Conservation (phyloP, 192 early-diverging fungal genomes). For the Podila epicladia region DNA sequence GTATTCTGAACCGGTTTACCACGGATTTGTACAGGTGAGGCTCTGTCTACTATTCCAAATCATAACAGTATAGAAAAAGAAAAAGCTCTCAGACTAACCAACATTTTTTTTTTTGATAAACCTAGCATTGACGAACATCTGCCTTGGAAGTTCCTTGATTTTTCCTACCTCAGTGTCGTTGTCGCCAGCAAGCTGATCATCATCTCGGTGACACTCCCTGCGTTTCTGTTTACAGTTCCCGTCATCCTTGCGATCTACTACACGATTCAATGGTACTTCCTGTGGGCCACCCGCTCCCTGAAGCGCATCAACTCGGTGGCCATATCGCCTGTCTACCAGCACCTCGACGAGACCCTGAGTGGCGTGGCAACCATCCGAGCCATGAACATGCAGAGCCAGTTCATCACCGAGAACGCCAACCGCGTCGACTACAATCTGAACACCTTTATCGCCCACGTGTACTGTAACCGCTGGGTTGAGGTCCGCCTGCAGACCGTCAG, state of each 20-base stretch:
- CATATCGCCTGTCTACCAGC: constrained; percentile 37
- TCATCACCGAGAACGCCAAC: constrained; percentile 29
- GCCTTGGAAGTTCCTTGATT: constrained; percentile 53
- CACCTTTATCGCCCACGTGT: constrained; percentile 13
- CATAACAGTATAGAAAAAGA: neutral
- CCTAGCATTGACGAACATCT: constrained; percentile 38
- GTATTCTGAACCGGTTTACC: no score
- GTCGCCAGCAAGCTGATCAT: constrained; percentile 33
- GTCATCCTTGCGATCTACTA: constrained; percentile 13
- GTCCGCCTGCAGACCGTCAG: constrained; percentile 76
- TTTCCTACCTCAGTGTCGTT: constrained; percentile 1
- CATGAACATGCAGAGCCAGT: constrained; percentile 28
- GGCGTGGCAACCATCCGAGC: constrained; percentile 41
- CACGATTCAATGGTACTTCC: constrained; percentile 16
- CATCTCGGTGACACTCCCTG: constrained; percentile 52
- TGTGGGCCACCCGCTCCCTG: constrained; percentile 38
- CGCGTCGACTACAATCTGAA: constrained; percentile 68
- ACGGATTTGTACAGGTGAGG: no score
- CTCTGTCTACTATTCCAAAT: no score
- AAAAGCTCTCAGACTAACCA: neutral
- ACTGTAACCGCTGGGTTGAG: constrained; percentile 83
- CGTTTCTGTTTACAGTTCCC: constrained; percentile 21
- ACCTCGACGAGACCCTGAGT: constrained; percentile 37
- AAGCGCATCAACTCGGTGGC: constrained; percentile 57
- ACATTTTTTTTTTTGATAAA: constrained; percentile 1